Evolutionary conservation across 1,139 yeast genomes (phyloP), one percentile per base, ranked within the genome.

Genomic region (Lodderomyces parapsilosis): DNA sequence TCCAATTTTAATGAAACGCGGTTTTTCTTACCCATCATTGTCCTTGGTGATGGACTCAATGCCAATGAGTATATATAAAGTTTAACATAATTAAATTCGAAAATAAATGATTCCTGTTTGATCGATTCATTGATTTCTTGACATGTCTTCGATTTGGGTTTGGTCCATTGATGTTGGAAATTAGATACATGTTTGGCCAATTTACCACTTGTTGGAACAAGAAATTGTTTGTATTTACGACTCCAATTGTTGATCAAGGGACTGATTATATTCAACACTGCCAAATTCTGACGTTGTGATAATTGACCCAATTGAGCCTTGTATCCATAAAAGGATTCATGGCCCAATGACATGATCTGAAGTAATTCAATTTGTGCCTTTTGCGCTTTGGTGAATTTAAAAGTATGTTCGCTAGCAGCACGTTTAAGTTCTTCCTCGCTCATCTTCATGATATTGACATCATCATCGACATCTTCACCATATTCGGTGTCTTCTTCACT

Each of bases 31-130:
- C 49, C 48, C 18, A 33, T 28, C 22, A 23, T 19, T 3, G 38
- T 46, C 45, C 50, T 46, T 6, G 62, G 60, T 5, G 69, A 77
- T 50, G 76, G 79, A 53, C 78, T 77, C n/a, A 91, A 68, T 0
- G 96, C 96, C 43, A 90, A 66, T 1, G 96, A 88, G 60, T 82
- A 90, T 32, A 89, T 81, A 60, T 89, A 91, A 31, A 91, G 64
- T 50, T 87, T 85, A 13, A 94, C 83, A 60, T 91, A 91, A 59
- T 87, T 83, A 62, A 77, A 90, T 56, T 90, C 97, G 59, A 90
- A 81, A 33, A 87, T 76, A 46, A 89, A 67, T 2, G 90, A 78
- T 57, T 89, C 96, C 36, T 79, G 68, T 49, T 83, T 89, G 32
- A 89, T 62, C 31, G 68, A 58, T 17, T 63, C 62, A 9, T 64